Evolutionary conservation across 768 basidiomycete genomes (phyloP), one percentile per base, ranked within the genome.

Genomic region (Suillus decipiens): DNA sequence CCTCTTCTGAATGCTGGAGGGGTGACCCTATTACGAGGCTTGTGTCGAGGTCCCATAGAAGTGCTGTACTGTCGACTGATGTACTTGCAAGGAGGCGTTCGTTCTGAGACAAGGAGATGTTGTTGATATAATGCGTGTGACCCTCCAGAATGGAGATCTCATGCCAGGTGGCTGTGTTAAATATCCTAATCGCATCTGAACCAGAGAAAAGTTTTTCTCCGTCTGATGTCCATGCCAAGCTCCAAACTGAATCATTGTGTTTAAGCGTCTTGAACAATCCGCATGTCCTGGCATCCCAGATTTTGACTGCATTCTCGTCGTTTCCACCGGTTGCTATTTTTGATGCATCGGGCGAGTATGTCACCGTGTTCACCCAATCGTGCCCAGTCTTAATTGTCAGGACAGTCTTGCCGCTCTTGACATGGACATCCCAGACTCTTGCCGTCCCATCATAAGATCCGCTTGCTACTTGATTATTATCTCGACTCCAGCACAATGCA

Each of bases 241-340:
- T 17, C 0, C 2, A 0, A 50, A 50, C 28, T 10, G 1, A 4
- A 0, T 2, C 0, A 24, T 31, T 8, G 3, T 50, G 28, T 31
- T 17, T 5, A 15, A 50, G 14, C 5, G 24, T 50, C 0, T 1
- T 15, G 3, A 50, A 2, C 24, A 50, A 7, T 2, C 8, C 0
- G 48, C 48, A 15, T 2, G 48, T 50, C 48, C 28, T 50, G 0
- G 24, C 14, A 50, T 50, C 24, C 48, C 48, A 50, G 3, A 50
- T 50, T 50, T 50, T 50, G 7, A 28, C 14, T 15, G 47, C 47
- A 28, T 14, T 7, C 14, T 48, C 22, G 12, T 48, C 3, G 5
- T 15, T 1, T 50, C 47, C 41, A 2, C 43, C 10, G 1, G n/a
- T 45, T n/a, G 43, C n/a, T 0, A 45, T 11, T 45, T 45, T 22